Base-by-base conservation (phyloP, 2,329 filamentous ascomycete genomes). In the Thermoascus crustaceus region DNA sequence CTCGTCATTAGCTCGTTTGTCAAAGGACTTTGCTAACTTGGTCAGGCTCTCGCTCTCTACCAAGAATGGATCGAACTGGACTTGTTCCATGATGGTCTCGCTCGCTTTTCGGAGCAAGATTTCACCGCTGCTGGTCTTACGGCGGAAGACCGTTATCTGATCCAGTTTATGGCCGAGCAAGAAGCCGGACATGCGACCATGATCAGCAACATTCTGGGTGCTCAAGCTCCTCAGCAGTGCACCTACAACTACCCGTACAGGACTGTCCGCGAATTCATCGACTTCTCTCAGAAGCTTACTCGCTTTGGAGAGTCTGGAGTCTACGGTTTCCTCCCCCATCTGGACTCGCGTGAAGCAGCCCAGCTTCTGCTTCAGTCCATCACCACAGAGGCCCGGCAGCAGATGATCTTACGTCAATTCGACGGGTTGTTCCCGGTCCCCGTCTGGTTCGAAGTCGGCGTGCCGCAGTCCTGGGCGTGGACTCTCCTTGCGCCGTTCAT, bases 51-150 rank as follows among this genome's bases (percentile, higher is more conserved):
- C 8, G 82, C 74, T 8, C 66, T 89, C 0, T 88, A 89, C 54
- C 81, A 87, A 49, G 85, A 91, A 60, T 91, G 77, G 73, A 86
- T 89, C 35, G 84, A 91, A 61, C 69, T 91, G 1, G 85, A 91
- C 53, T 70, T 86, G 9, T 91, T 91, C 71, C 78, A 84, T 57
- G 78, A 82, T 53, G 84, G 81, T 9, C 70, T 91, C 3, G 76
- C 74, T 0, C 74, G 68, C 0, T 91, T 85, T 60, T 76, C 75
- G 1, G 74, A 69, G 0, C 68, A 75, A 20, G 81, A 91, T 10
- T 91, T 88, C 46, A 66, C 75, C 5, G 74, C 68, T 2, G 78
- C 74, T 17, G 82, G 83, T 2, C 63, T 93, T 9, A 79, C 66
- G 5, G 69, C 76, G 7, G 76, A 84, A 50, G 82, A 88, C 48